Evolutionary conservation across 257 asterid species (phyloP).

Genomic region (Nicotiana tomentosiformis): DNA sequence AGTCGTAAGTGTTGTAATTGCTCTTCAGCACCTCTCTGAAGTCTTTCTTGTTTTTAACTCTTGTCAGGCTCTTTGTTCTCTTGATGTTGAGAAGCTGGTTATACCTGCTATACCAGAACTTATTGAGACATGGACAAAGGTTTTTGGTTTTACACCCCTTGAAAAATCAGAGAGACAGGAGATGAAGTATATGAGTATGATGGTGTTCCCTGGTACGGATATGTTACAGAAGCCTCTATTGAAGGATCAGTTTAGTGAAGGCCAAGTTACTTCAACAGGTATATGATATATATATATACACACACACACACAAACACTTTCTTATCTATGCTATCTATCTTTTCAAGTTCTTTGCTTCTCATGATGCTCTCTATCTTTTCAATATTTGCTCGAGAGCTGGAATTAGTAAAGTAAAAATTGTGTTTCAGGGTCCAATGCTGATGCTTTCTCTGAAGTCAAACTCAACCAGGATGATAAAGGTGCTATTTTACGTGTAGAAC

Average conservation of each 20-base stretch:
- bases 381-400: not conserved
- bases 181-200: slow-evolving; percentile 70
- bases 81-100: slow-evolving; percentile 66
- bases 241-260: slow-evolving; percentile 14
- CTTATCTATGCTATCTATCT: not conserved
- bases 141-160: slow-evolving; percentile 65
- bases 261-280: slow-evolving; percentile 40
- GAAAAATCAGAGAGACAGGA: slow-evolving; percentile 60
- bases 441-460: slow-evolving; percentile 7
- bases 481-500: not conserved
- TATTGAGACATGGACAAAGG: slow-evolving; percentile 75
- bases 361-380: not conserved
- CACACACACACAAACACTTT: too few species aligned
- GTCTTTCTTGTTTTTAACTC: slow-evolving; percentile 15
- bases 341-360: slow-evolving; percentile 1
- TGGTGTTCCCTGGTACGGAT: slow-evolving; percentile 67
- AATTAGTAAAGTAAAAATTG: not conserved
- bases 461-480: slow-evolving; percentile 3
- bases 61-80: slow-evolving; percentile 64
- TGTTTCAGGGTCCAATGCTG: slow-evolving; percentile 8
- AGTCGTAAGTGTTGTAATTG: not conserved
- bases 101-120: slow-evolving; percentile 88
- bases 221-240: slow-evolving; percentile 69
- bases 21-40: not conserved
- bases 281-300: slow-evolving; percentile 2